phyloP scores from a whole-genome alignment of 176 grass and related monocot genomes.

The Metroxylon sagu region DNA sequence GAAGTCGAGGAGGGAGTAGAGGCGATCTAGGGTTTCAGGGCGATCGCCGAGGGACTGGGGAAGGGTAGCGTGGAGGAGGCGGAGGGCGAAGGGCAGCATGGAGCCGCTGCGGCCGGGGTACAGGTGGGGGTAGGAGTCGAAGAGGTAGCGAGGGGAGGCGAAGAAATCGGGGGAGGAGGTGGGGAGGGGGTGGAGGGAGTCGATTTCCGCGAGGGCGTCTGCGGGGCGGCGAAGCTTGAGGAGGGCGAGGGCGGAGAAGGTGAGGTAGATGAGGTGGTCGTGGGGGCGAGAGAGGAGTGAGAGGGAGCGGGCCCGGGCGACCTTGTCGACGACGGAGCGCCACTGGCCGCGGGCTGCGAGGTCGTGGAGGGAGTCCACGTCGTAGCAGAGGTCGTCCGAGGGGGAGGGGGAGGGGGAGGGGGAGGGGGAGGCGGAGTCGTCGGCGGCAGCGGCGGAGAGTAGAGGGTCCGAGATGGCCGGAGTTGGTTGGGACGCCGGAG shows the following conservation, averaged over 20 bases:
- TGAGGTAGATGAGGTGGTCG: constrained; percentile 56
- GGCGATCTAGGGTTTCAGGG: constrained; percentile 63
- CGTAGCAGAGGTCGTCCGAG: constrained; percentile 26
- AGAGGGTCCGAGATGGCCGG: too few relatives aligned
- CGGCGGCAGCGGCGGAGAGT: constrained; percentile 3
- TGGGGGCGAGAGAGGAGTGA: constrained; percentile 30
- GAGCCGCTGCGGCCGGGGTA: constrained; percentile 27
- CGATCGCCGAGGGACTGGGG: constrained; percentile 65
- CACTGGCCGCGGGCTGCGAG: constrained; percentile 83
- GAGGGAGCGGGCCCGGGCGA: constrained; percentile 36
- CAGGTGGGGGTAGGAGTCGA: constrained; percentile 28
- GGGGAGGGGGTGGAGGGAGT: constrained; percentile 34
- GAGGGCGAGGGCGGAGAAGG: constrained; percentile 70
- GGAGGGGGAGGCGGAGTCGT: not conserved
- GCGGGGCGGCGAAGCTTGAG: constrained; percentile 76
- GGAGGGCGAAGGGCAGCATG: constrained; percentile 62
- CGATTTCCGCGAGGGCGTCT: constrained; percentile 53
- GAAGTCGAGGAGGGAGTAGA: constrained; percentile 79
- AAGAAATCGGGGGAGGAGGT: constrained; percentile 11
- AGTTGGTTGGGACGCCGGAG: too few relatives aligned
- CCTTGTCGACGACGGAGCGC: constrained; percentile 54
- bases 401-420: not conserved
- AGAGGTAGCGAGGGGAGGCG: constrained; percentile 39
- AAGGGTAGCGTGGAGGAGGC: constrained; percentile 65
- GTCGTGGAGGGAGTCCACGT: constrained; percentile 49